phyloP scores from a whole-genome alignment of 345 rosid genomes.

The Moricandia arvensis region DNA sequence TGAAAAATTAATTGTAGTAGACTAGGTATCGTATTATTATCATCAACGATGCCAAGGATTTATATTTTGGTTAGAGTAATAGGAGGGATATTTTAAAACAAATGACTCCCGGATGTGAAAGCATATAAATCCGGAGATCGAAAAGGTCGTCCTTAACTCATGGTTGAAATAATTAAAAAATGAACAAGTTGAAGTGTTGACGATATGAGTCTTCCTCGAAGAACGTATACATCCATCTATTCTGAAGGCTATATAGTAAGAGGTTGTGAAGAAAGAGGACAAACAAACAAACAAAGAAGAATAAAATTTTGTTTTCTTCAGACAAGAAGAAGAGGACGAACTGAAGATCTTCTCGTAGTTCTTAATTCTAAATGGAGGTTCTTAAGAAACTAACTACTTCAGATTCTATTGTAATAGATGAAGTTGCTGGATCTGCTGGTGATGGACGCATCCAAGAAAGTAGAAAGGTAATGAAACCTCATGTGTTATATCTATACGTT shows the following conservation, averaged over 20 bases:
- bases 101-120: background rate
- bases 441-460: constrained; percentile 28
- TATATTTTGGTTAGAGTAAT: background rate
- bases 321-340: constrained; percentile 22
- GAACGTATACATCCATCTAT: constrained; percentile 20
- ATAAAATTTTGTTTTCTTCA: background rate
- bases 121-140: background rate
- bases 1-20: background rate
- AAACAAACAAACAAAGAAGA: background rate
- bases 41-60: background rate
- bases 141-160: background rate
- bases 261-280: constrained; percentile 9
- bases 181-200: constrained; percentile 53
- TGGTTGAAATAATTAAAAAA: constrained; percentile 5
- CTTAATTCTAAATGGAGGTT: constrained; percentile 37
- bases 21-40: background rate
- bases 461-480: constrained; percentile 23
- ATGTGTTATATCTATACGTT: background rate
- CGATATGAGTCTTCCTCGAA: constrained; percentile 50
- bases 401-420: constrained; percentile 36
- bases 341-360: constrained; percentile 1
- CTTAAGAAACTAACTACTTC: constrained; percentile 35
- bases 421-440: constrained; percentile 24
- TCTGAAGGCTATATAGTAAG: constrained; percentile 34
- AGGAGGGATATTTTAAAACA: background rate